Evolutionary conservation across 805 yeast genomes (phyloP).

Genomic region (Kluyveromyces dobzhanskii): DNA sequence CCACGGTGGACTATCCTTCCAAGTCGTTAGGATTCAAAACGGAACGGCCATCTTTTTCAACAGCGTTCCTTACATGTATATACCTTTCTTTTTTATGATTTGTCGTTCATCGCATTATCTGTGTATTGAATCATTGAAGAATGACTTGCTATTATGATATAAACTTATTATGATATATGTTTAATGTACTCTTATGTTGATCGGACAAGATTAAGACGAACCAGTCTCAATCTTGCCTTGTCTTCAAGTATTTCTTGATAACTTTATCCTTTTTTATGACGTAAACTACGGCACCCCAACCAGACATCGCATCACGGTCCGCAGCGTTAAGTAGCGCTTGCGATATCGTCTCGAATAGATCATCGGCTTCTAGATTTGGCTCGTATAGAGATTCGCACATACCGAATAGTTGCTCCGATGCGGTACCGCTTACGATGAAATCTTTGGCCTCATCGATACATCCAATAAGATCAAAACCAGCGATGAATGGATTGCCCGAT

Average conservation of each 20-base stretch:
- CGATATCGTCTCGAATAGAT: conserved; percentile 88
- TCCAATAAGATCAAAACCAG: conserved; percentile 95
- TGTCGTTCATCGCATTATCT: no score
- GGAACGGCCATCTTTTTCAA: no score
- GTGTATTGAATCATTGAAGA: no score
- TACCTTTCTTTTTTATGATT: no score
- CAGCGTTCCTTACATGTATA: no score
- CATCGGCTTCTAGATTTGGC: conserved; percentile 89
- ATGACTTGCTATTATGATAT: no score
- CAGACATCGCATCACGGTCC: conserved; percentile 94
- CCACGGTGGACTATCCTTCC: no score
- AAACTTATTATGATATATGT: no score
- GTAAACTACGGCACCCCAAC: conserved; percentile 98
- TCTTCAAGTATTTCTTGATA: conserved; percentile 75
- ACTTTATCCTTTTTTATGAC: conserved; percentile 88
- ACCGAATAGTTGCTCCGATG: conserved; percentile 93
- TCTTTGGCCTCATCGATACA: conserved; percentile 93
- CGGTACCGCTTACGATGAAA: conserved; percentile 93
- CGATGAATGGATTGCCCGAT: conserved; percentile 77
- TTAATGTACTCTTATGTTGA: no score
- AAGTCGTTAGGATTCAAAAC: no score
- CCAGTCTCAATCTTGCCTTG: conserved; percentile 76
- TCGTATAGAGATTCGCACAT: conserved; percentile 97
- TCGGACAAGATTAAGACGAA: no score
- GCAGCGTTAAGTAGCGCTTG: conserved; percentile 91